These are phyloP conservation scores for Bolboschoenus planiculmis DNA, from an alignment of 176 grass and related monocot species.

Conservation along the genomic window DNA sequence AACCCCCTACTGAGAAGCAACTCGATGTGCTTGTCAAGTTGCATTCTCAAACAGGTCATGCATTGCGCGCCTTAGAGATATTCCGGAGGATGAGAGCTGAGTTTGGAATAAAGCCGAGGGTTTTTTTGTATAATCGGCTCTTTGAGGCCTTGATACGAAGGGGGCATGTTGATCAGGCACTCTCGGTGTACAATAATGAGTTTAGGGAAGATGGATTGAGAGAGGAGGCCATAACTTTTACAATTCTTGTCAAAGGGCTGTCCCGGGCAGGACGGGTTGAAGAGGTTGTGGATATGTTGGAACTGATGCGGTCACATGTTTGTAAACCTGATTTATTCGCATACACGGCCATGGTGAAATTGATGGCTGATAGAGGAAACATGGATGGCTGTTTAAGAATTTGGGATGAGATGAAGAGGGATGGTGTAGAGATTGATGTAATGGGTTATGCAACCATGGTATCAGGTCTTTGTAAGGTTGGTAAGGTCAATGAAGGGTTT, in stretches of 20 bases:
- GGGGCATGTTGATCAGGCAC: conserved; percentile 46
- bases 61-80: conserved; percentile 50
- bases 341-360: conserved; percentile 67
- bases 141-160: conserved; percentile 39
- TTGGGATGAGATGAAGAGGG: conserved; percentile 77
- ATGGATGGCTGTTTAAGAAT: conserved; percentile 71
- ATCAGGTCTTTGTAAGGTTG: conserved; percentile 46
- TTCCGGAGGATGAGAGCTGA: conserved; percentile 53
- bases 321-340: conserved; percentile 75
- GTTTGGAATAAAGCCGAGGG: conserved; percentile 47
- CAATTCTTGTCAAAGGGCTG: conserved; percentile 57
- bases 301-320: conserved; percentile 43
- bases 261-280: conserved; percentile 35
- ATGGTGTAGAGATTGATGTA: conserved; percentile 43
- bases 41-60: conserved; percentile 51
- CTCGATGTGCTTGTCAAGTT: conserved; percentile 66
- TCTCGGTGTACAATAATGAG: conserved; percentile 70
- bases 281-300: conserved; percentile 44
- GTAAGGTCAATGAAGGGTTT: conserved; percentile 46
- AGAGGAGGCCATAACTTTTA: conserved; percentile 61
- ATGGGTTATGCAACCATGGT: conserved; percentile 71
- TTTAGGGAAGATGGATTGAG: conserved; percentile 25
- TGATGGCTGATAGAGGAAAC: conserved; percentile 48
- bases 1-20: conserved; percentile 53
- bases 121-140: conserved; percentile 71